Percentiles rank a stretch among this genome's conserved stretches.
Conservation (phyloP, 2,329 filamentous ascomycete genomes). For the Leptographium radiaticola region DNA sequence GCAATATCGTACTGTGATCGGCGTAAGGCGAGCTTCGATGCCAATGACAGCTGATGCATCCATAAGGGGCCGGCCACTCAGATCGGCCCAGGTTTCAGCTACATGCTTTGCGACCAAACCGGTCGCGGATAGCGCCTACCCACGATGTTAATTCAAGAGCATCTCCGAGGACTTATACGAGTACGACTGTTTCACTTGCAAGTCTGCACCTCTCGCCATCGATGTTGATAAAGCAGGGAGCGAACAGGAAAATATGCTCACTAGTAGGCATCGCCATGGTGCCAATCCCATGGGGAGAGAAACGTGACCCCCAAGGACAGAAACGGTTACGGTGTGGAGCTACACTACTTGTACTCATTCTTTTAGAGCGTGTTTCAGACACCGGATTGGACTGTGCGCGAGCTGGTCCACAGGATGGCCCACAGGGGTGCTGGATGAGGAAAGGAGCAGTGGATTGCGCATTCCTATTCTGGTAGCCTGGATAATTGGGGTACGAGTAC, state of each 20-base stretch:
- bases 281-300: neutral
- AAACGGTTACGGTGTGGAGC: neutral
- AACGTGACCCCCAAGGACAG: neutral
- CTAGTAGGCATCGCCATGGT: neutral
- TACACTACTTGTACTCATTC: no score
- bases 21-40: no score
- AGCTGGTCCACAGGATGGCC: neutral
- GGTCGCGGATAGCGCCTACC: no score
- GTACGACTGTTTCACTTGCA: neutral
- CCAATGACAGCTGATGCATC: no score
- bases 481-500: neutral
- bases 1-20: no score
- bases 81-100: no score
- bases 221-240: neutral
- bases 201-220: neutral
- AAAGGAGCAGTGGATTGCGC: neutral
- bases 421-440: neutral
- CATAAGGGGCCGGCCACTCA: no score
- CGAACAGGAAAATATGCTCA: neutral
- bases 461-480: neutral
- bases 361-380: neutral
- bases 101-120: no score
- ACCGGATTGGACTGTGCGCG: neutral
- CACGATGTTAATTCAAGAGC: no score
- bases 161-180: no score